Conservation (phyloP, 108 stramenopile genomes). For the Nitzschia sp. region DNA sequence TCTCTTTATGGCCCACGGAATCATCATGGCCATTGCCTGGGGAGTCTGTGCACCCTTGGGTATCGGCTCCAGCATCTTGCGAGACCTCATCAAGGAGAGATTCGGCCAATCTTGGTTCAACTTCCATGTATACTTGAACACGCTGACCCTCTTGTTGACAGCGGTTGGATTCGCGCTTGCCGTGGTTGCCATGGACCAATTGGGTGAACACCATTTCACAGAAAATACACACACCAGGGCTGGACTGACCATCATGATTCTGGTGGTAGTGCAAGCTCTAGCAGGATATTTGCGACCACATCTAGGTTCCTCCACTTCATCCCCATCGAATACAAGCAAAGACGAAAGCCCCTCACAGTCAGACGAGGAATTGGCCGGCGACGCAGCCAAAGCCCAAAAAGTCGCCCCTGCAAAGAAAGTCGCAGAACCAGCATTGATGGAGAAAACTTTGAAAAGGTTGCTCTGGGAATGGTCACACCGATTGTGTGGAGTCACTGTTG, state of each 20-base stretch:
- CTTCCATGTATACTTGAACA: constrained; percentile 29
- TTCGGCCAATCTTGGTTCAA: constrained; percentile 33
- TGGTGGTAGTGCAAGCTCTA: constrained; percentile 37
- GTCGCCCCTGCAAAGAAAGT: background rate
- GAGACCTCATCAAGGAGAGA: constrained; percentile 8
- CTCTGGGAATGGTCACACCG: constrained; percentile 30
- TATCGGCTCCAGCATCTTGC: constrained; percentile 46
- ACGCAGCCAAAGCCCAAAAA: background rate
- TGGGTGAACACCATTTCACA: constrained; percentile 28
- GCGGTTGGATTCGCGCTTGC: constrained; percentile 36
- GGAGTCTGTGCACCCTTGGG: constrained; percentile 59
- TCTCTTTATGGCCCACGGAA: constrained; percentile 59
- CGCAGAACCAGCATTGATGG: background rate
- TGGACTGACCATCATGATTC: constrained; percentile 32
- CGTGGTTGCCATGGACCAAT: constrained; percentile 27
- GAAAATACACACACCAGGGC: constrained; percentile 26
- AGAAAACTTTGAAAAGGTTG: constrained; percentile 10
- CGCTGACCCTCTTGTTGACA: constrained; percentile 28
- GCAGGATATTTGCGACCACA: constrained; percentile 36
- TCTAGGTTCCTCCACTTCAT: background rate
- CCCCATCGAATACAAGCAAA: background rate
- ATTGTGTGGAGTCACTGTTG: constrained; percentile 18
- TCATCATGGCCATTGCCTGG: constrained; percentile 57
- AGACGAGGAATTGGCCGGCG: background rate
- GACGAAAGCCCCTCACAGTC: background rate